phyloP scores from a whole-genome alignment of 805 yeast genomes.

The Schwanniomyces polymorphus region DNA sequence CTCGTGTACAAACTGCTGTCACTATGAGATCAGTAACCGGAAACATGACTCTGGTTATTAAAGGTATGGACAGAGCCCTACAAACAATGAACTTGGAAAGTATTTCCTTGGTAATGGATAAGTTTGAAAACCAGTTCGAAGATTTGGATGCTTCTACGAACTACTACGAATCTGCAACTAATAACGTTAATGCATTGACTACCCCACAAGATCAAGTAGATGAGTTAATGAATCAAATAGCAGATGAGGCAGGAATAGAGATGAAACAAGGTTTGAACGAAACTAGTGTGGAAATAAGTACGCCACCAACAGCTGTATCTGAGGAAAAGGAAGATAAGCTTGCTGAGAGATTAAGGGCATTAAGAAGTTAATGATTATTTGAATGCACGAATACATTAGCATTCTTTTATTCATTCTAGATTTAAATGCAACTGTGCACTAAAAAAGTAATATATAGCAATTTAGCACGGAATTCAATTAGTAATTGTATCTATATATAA shows the following conservation, averaged over 20 bases:
- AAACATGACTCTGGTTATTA: conserved; percentile 89
- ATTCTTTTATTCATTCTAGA: background rate
- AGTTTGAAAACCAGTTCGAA: conserved; percentile 93
- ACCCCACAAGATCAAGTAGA: conserved; percentile 97
- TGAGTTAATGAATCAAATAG: conserved; percentile 83
- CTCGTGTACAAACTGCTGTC: conserved; percentile 95
- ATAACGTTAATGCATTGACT: conserved; percentile 79
- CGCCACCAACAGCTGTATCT: conserved; percentile 41
- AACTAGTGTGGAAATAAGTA: conserved; percentile 49
- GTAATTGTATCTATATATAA: background rate
- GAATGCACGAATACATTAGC: background rate
- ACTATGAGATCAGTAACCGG: conserved; percentile 95
- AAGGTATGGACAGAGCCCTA: conserved; percentile 95
- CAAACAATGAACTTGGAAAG: conserved; percentile 93
- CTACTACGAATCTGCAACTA: conserved; percentile 89
- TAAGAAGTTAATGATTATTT: conserved; percentile 45
- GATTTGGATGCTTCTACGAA: conserved; percentile 92
- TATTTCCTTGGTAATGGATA: conserved; percentile 94
- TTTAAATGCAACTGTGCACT: background rate
- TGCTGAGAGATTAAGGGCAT: conserved; percentile 85
- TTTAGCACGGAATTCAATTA: background rate
- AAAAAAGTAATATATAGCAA: background rate
- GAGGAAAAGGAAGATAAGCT: conserved; percentile 84
- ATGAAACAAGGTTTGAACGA: conserved; percentile 79
- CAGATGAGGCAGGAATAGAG: conserved; percentile 96